Evolutionary conservation across 1,284 basidiomycete species (phyloP), one percentile per base, ranked within the genome.

Genomic region (Phellopilus nigrolimitatus): DNA sequence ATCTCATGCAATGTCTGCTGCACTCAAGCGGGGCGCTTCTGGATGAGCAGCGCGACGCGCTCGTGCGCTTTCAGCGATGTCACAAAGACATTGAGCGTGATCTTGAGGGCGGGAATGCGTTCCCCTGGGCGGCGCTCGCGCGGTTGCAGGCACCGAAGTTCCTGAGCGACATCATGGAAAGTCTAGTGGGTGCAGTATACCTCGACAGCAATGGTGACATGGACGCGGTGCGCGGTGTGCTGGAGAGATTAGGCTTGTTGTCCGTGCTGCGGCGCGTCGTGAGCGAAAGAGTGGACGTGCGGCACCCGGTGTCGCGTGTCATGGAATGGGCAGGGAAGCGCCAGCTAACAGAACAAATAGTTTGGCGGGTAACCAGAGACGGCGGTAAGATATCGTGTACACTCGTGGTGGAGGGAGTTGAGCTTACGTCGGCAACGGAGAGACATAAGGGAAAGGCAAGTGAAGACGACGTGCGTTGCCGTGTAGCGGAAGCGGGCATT

Each of bases 91-190:
- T 88, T 53, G 70, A 75, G 31, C 59, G 62, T 0, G 71, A 71
- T 0, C 57, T 87, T 30, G 55, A 55, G 27, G 61, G 63, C 1
- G 75, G 74, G 12, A 55, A 45, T 0, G 64, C 72, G 5, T 88
- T 80, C 59, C 85, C 85, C 0, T 88, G 84, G 84, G 80, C 81
- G 1, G 72, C 77, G 3, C 69, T 88, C 25, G 80, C 83, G 48
- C 74, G 79, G 27, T 71, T 88, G 45, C 84, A 90, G 62, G 84
- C 89, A 1, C 85, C 89, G 0, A 93, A 91, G 60, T 79, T 88
- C 61, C 71, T 88, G 59, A 84, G 81, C 57, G 86, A 90, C 66
- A 80, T 85, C 62, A 65, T 92, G 25, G 91, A 95, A 68, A 85
- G 85, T 47, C 61, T 92, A 19, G 70, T 95, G 22, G 91, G 91